Evolutionary conservation across 441 rosid genomes (phyloP), one percentile per base, ranked within the genome.

Genomic region (Populus tomentosa): DNA sequence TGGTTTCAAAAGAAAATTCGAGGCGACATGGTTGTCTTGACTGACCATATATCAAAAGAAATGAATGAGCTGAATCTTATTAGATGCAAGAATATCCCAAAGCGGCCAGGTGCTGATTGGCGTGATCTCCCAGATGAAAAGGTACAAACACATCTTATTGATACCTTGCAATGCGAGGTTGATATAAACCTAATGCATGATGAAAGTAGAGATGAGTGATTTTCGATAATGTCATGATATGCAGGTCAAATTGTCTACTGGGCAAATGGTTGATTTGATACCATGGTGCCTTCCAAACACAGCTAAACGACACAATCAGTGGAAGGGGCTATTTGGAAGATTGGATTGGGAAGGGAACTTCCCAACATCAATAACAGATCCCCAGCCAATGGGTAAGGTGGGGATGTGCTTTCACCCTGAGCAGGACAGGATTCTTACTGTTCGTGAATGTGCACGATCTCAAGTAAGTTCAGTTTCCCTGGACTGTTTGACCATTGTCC

Each of bases 401-500:
- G 98, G 98, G 67, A 87, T 92, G 92, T 95, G 98, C 69, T 93
- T 95, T 78, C 94, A 93, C 80, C 98, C 98, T 9, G 97, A 91
- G 2, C 98, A 95, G 84, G 97, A 93, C 75, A 80, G 98, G 61
- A 93, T 95, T n/a, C 72, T 93, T 38, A 87, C 94, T 0, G 98
- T 93, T 75, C 97, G 98, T 20, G 98, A 95, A 86, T 93, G 94
- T 71, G 96, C 98, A 6, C 87, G 97, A 72, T 95, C 98, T 73
- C 97, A 95, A 82, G 97, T 94, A 86, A 83, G 81, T 76, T 69
- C 59, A 50, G n/a, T 16, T 50, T 50, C 59, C 59, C 59, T 18
- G 6, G n/a, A 14, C 7, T 50, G 56, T 46, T 14, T 46, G 56
- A 46, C 56, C 56, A 46, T 46, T 4, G 56, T 46, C 16, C 56